Base-by-base conservation (phyloP, 2,329 filamentous ascomycete species). In the Epichloe aotearoae region DNA sequence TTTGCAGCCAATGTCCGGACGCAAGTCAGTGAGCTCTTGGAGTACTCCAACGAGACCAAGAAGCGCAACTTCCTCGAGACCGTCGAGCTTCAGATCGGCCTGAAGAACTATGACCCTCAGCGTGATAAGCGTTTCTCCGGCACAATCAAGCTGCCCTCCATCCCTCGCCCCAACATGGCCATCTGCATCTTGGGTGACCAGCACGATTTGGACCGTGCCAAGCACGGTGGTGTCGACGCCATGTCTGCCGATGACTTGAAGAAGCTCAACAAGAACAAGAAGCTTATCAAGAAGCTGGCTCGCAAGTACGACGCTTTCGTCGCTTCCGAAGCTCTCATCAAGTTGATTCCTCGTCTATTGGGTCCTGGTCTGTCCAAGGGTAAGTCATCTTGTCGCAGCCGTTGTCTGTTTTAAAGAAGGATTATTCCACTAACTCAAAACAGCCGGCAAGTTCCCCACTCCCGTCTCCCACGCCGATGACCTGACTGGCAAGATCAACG, bases 211-310 rank as follows among this genome's bases (percentile, higher is more conserved):
- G 93, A 98, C 74, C 90, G 93, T 82, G 91, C 93, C 70, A 98
- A 98, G 85, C 93, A 98, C 82, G 87, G 89, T 69, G 91, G 89
- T 73, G 83, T 97, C 64, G 93, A 98, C 71, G 89, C 91, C 77
- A 97, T 97, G 93, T 95, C 88, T 68, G 76, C 88, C 61, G 93
- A 98, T 68, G 93, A 98, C 76, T 78, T 98, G 77, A 98, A 98
- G 88, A 98, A 98, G 86, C 88, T 98, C 64, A 98, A 98, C 86
- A 98, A 98, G 88, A 98, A 98, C 88, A 97, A 98, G 88, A 98
- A 98, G 86, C 85, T 97, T 69, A 96, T 98, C 85, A 98, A 98
- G 89, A 98, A 98, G 86, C 87, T 98, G 62, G 93, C 93, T 59
- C 89, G 90, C 84, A 98, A 98, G 82, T 97, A 98, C 84, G 93